Percentiles rank a stretch among this genome's conserved stretches.
Conservation (phyloP, 768 basidiomycete genomes). For the Boletus subcaerulescens region DNA sequence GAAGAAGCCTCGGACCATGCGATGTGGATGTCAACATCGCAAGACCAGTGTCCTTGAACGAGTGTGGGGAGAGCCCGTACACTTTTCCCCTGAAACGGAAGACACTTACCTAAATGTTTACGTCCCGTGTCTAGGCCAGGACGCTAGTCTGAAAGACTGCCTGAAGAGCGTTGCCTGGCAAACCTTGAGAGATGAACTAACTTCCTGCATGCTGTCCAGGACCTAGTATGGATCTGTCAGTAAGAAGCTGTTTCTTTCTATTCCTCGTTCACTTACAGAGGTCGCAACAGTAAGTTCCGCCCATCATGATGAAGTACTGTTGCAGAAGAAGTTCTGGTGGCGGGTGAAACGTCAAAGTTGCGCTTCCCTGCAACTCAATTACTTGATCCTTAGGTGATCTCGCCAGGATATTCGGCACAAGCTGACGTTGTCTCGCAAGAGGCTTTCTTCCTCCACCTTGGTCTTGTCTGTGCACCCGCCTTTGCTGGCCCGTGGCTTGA, state of each 20-base stretch:
- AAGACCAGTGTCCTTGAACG: slow-evolving; percentile 18
- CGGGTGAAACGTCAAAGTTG: slow-evolving; percentile 12
- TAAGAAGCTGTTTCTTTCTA: background rate
- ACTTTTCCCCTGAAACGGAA: background rate
- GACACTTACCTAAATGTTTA: slow-evolving; percentile 5
- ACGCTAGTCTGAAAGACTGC: slow-evolving; percentile 9
- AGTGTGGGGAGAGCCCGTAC: background rate
- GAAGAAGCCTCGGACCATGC: slow-evolving; percentile 46
- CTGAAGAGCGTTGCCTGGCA: background rate
- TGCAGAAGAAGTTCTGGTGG: slow-evolving; percentile 3
- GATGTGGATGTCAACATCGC: slow-evolving; percentile 23
- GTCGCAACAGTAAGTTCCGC: background rate
- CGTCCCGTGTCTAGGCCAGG: background rate
- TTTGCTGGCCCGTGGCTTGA: slow-evolving; percentile 4
- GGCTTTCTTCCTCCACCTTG: slow-evolving; percentile 3
- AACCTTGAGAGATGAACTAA: slow-evolving; percentile 1
- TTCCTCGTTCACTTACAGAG: slow-evolving; percentile 8
- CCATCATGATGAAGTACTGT: background rate
- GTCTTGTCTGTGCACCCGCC: background rate
- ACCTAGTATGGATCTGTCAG: slow-evolving; percentile 1
- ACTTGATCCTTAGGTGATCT: slow-evolving; percentile 22
- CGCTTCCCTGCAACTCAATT: slow-evolving; percentile 19
- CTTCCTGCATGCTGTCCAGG: background rate
- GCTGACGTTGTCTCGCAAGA: slow-evolving; percentile 8
- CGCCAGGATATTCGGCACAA: slow-evolving; percentile 16